These are phyloP conservation scores for Gracilaria vermiculophylla DNA, from an alignment of 23 red algal genomes.

Conservation along the genomic window DNA sequence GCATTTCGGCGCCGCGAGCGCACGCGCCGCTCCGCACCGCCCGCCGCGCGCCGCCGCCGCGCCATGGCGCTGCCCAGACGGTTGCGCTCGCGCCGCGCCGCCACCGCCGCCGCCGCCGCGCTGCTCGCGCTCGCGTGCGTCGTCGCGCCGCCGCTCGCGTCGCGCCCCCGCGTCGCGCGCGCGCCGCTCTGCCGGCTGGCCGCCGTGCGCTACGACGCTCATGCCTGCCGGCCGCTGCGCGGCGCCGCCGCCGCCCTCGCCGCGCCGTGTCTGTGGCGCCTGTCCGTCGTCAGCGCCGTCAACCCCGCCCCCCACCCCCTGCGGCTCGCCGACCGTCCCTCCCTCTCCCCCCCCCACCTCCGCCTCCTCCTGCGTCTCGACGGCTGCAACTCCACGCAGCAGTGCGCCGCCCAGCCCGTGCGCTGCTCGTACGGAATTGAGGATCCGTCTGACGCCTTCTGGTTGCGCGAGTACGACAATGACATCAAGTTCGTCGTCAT, in stretches of 20 bases:
- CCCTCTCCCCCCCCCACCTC: neutral
- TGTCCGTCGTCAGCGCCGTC: neutral
- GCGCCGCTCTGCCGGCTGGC: neutral
- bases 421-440: constrained; percentile 34
- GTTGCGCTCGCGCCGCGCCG: neutral
- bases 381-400: constrained; percentile 27
- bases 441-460: constrained; percentile 50
- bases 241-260: neutral
- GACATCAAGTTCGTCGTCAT: constrained; percentile 54
- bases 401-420: neutral
- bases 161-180: neutral
- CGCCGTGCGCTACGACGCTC: no score
- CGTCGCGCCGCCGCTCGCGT: no score
- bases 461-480: constrained; percentile 32
- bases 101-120: neutral
- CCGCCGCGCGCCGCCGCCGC: no score
- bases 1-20: no score
- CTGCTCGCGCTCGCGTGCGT: neutral
- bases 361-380: neutral
- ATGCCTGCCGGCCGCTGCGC: no score
- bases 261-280: neutral
- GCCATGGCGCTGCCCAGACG: no score
- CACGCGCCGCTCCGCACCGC: no score
- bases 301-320: neutral
- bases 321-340: no score